Evolutionary conservation across 805 yeast species (phyloP).

Genomic region (Candida ulmi): DNA sequence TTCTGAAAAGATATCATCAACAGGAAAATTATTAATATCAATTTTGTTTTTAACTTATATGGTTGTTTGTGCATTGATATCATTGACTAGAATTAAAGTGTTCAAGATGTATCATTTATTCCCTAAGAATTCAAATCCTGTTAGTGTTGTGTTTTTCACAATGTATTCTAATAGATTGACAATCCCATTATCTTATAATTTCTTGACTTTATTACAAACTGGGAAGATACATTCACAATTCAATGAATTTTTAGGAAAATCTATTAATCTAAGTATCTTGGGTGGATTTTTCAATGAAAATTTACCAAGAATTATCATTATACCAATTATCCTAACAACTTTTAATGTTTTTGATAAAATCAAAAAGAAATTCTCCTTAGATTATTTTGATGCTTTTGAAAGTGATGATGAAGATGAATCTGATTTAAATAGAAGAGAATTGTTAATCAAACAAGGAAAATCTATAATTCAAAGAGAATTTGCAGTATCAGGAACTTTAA

Average conservation of each 20-base stretch:
- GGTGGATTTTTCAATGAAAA: constrained; percentile 68
- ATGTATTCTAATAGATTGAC: constrained; percentile 79
- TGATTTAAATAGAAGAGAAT: constrained; percentile 12
- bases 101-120: constrained; percentile 77
- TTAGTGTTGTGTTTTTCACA: constrained; percentile 70
- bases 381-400: constrained; percentile 32
- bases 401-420: constrained; percentile 32
- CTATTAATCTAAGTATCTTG: constrained; percentile 68
- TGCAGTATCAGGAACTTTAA: constrained; percentile 4
- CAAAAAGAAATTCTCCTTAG: constrained; percentile 27
- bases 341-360: constrained; percentile 65
- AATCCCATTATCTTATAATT: constrained; percentile 77
- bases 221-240: constrained; percentile 49
- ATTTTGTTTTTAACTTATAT: constrained; percentile 51
- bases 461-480: constrained; percentile 19
- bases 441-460: constrained; percentile 20
- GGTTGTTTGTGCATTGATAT: constrained; percentile 60
- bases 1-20: constrained; percentile 23
- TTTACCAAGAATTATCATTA: constrained; percentile 66
- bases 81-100: constrained; percentile 60
- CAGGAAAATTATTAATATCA: constrained; percentile 32
- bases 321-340: constrained; percentile 62
- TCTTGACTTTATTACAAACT: constrained; percentile 49
- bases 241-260: constrained; percentile 69
- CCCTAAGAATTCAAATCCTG: constrained; percentile 64